A percentile compares a stretch with the other conserved stretches of the same genome.
Evolutionary conservation across 768 basidiomycete species (phyloP).

Genomic region (Rhodosporidiobolus sp.): DNA sequence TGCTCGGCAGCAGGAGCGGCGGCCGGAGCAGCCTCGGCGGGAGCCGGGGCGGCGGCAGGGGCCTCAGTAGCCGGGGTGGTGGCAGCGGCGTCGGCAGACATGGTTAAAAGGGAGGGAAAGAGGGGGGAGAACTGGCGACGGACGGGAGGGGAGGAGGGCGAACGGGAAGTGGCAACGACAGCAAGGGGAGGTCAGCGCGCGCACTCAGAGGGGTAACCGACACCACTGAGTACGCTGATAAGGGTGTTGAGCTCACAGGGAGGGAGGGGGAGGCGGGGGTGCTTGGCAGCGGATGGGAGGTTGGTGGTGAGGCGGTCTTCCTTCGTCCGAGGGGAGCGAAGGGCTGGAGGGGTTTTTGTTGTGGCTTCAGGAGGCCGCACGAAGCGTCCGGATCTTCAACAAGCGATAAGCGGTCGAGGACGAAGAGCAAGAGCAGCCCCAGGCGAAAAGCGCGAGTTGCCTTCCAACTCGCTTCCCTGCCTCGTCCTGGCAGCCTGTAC

Average conservation of each 20-base stretch:
- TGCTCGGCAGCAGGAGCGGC: conserved; percentile 11
- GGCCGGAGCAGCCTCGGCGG: conserved; percentile 24
- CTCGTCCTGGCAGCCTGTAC: too few relatives aligned
- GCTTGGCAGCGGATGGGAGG: background rate
- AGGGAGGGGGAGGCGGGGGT: conserved; percentile 4
- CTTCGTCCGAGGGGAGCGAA: conserved; percentile 13
- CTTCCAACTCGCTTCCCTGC: too few relatives aligned
- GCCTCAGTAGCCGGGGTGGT: conserved; percentile 40
- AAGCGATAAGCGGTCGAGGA: background rate
- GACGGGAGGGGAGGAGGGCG: background rate
- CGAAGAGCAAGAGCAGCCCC: background rate
- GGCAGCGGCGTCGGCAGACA: conserved; percentile 37
- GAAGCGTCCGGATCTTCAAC: background rate
- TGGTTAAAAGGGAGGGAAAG: background rate
- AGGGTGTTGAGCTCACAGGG: background rate
- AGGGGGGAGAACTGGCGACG: background rate
- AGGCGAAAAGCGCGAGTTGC: too few relatives aligned
- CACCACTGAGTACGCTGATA: background rate
- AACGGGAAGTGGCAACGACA: background rate
- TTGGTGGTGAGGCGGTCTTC: conserved; percentile 4
- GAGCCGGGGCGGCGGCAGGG: conserved; percentile 33
- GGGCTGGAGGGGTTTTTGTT: conserved; percentile 18
- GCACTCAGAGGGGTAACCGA: background rate
- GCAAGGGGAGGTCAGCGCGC: background rate
- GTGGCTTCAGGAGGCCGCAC: conserved; percentile 5